Conservation (phyloP, 352 stramenopile species). For the Globisporangium ultimum region DNA sequence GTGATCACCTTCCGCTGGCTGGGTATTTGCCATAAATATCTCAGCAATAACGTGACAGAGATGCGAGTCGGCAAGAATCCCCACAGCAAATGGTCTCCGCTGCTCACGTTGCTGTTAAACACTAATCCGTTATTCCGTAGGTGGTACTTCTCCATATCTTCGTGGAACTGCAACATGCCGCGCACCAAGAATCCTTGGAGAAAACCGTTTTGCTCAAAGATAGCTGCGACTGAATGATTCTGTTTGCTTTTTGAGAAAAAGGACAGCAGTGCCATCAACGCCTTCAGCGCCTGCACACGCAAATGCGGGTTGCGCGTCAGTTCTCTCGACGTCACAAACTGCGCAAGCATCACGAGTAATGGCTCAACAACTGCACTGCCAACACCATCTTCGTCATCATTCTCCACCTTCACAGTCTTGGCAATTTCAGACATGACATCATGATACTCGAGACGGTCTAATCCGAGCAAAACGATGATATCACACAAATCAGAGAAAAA, state of each 20-base stretch:
- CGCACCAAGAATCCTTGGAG: constrained; percentile 35
- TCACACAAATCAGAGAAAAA: constrained; percentile 78
- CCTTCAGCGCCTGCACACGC: constrained; percentile 56
- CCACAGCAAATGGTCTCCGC: constrained; percentile 68
- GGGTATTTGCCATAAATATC: constrained; percentile 62
- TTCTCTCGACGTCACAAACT: constrained; percentile 45
- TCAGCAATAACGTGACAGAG: constrained; percentile 52
- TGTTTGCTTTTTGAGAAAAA: constrained; percentile 57
- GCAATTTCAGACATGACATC: constrained; percentile 19
- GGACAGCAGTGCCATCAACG: constrained; percentile 46
- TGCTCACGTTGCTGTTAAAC: constrained; percentile 58
- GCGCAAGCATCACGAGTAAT: constrained; percentile 57
- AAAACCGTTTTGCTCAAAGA: constrained; percentile 41
- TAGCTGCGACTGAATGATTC: constrained; percentile 24
- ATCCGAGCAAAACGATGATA: constrained; percentile 46
- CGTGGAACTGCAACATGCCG: constrained; percentile 61
- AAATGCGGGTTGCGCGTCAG: constrained; percentile 73
- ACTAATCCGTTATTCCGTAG: constrained; percentile 59
- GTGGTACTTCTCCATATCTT: constrained; percentile 76
- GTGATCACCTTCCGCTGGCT: constrained; percentile 36
- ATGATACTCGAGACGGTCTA: constrained; percentile 38
- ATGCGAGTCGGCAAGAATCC: constrained; percentile 63
- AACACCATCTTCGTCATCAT: constrained; percentile 6
- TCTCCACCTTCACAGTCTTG: constrained; percentile 14
- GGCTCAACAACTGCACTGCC: constrained; percentile 33